phyloP scores from a whole-genome alignment of 2,329 filamentous ascomycete genomes.

The Fusarium globosum region DNA sequence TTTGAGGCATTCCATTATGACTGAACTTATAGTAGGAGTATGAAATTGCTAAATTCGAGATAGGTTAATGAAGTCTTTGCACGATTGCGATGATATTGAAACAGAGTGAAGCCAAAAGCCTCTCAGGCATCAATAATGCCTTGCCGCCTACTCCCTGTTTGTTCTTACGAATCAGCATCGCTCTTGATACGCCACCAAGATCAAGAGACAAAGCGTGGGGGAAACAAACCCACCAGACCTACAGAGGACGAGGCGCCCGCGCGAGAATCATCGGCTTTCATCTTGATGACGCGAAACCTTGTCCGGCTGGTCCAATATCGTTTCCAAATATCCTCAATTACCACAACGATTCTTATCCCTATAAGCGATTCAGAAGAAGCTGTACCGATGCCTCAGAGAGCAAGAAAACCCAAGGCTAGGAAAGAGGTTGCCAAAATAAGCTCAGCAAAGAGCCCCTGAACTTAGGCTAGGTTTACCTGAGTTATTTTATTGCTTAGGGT shows the following conservation, averaged over 20 bases:
- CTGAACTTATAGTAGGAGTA: accelerated
- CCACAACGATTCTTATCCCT: background rate
- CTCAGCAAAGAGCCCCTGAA: too few species aligned
- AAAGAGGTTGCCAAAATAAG: too few species aligned
- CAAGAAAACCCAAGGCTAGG: too few species aligned
- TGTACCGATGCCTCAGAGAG: background rate
- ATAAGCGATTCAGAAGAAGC: background rate
- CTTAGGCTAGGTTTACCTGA: too few species aligned
- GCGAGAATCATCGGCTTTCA: background rate
- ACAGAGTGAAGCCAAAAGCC: background rate
- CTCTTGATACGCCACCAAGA: background rate
- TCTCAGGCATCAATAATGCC: background rate
- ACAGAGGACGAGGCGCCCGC: background rate
- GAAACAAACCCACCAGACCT: background rate
- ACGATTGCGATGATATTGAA: too few species aligned
- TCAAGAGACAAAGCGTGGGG: background rate
- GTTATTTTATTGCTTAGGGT: too few species aligned
- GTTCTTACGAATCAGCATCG: background rate
- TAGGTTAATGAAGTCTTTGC: too few species aligned
- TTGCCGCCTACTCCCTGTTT: background rate
- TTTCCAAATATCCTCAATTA: background rate
- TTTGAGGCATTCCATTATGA: background rate
- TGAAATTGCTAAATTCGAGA: accelerated
- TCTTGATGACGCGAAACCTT: too few species aligned
- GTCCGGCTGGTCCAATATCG: too few species aligned